Evolutionary conservation across 2,329 filamentous ascomycete species (phyloP).

Genomic region (Myriangium duriaei): DNA sequence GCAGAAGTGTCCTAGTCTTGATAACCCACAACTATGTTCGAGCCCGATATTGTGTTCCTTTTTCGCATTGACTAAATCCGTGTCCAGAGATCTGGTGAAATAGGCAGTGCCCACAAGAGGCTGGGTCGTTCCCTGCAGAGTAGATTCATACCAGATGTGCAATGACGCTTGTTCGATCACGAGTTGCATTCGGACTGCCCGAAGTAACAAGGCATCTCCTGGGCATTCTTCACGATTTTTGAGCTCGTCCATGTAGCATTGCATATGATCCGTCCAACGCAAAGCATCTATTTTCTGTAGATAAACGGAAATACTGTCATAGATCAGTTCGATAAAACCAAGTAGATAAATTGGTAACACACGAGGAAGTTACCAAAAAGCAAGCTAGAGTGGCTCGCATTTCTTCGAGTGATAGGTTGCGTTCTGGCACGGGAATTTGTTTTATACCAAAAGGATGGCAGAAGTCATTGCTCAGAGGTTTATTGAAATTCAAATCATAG

Average conservation of each 20-base stretch:
- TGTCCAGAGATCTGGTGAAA: neutral
- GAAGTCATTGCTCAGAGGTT: constrained; percentile 3
- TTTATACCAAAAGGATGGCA: neutral
- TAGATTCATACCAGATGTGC: neutral
- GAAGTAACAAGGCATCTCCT: constrained; percentile 14
- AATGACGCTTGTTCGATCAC: constrained; percentile 14
- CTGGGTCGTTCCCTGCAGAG: neutral
- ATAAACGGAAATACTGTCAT: constrained; percentile 1
- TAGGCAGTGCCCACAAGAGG: neutral
- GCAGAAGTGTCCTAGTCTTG: neutral
- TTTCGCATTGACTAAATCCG: neutral
- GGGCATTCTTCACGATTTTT: constrained; percentile 6
- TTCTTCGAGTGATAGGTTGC: constrained; percentile 8
- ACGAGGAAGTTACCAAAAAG: constrained; percentile 8
- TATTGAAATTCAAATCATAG: constrained; percentile 9
- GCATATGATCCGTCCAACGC: constrained; percentile 17
- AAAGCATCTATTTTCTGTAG: constrained; percentile 12
- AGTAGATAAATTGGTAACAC: neutral
- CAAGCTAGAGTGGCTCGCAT: constrained; percentile 9
- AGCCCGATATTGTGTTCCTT: neutral
- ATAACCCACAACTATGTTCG: neutral
- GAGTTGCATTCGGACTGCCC: constrained; percentile 16
- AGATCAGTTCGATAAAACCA: neutral
- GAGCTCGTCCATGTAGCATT: constrained; percentile 14
- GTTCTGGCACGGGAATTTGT: neutral